Base-by-base conservation (phyloP, 805 yeast genomes). In the Kregervanrija delftensis region DNA sequence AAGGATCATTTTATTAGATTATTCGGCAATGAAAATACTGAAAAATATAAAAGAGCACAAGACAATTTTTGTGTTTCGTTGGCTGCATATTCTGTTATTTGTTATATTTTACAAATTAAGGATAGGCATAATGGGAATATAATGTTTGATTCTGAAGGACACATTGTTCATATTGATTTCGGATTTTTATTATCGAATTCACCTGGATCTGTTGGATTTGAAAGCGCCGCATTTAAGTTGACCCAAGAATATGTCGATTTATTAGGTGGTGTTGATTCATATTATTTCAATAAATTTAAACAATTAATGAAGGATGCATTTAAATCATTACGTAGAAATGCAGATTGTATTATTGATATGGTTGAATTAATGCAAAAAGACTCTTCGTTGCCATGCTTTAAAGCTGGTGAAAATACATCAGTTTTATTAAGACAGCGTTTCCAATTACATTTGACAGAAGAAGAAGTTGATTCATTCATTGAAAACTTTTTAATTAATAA, bases 101-200 rank as follows among this genome's bases (percentile, higher is more conserved):
- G 96, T 49, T 93, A 89, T 54, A 68, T 91, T 35, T 68, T 93
- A 41, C 98, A 91, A 66, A 86, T 93, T 48, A 93, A 93, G 61
- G 99, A 93, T 64, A 77, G 99, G 53, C 99, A 91, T 60, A 91
- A 91, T 60, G 99, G 99, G 58, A 93, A 93, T 62, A 90, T 93
- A 47, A 91, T 93, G 99, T 70, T 91, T 35, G 99, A 93, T 59
- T 81, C 83, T 47, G 96, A 91, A 48, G 99, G 99, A 0, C 99
- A 93, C 59, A 84, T 93, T 11, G 81, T 91, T 39, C 95, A 87
- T 63, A 93, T 93, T 54, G 99, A 93, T 65, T 93, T 93, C 68
- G 99, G 99, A 0, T 91, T 88, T 62, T 65, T 91, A 60, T 70
- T 91, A 3, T 87, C 96, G 0, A 91, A 93, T 59, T 83, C 97